A percentile compares a stretch with the other conserved stretches of the same genome.
These are phyloP conservation scores for Mortierella polycephala DNA, from an alignment of 371 early-diverging fungal species.

Conservation along the genomic window DNA sequence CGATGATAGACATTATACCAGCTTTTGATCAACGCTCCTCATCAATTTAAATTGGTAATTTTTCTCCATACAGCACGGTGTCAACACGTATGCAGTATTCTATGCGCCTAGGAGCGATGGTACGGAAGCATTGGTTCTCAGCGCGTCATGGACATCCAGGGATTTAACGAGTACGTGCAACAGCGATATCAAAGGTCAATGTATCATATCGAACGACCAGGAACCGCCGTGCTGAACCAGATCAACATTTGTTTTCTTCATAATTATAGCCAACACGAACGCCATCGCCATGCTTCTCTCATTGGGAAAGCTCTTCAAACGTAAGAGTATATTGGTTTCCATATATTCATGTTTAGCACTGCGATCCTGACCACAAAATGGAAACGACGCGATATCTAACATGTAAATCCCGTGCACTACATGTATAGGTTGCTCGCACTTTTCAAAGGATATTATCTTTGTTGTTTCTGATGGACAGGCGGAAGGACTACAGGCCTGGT, in stretches of 20 bases:
- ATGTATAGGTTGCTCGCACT: slow-evolving; percentile 28
- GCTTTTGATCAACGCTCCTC: too few relatives aligned
- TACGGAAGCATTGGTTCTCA: slow-evolving; percentile 88
- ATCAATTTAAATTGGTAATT: neutral
- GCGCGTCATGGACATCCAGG: slow-evolving; percentile 80
- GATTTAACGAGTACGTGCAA: slow-evolving; percentile 42
- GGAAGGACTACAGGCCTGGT: slow-evolving; percentile 86
- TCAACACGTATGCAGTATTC: slow-evolving; percentile 88
- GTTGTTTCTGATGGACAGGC: slow-evolving; percentile 82
- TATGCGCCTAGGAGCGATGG: slow-evolving; percentile 90
- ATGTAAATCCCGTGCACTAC: too few relatives aligned
- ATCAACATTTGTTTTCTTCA: neutral
- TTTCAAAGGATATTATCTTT: slow-evolving; percentile 90
- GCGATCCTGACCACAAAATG: too few relatives aligned
- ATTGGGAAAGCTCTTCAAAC: slow-evolving; percentile 78
- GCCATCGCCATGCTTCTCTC: slow-evolving; percentile 81
- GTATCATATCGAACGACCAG: neutral
- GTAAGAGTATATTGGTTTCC: slow-evolving; percentile 56
- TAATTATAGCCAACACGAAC: slow-evolving; percentile 71
- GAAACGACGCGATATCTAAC: too few relatives aligned
- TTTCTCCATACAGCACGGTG: slow-evolving; percentile 55
- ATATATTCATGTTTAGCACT: too few relatives aligned
- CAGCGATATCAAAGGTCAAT: neutral
- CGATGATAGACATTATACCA: neutral
- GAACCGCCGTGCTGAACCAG: neutral